These are phyloP conservation scores for Phyllosticta citriasiana DNA, from an alignment of 2,329 filamentous ascomycete species.

Conservation along the genomic window DNA sequence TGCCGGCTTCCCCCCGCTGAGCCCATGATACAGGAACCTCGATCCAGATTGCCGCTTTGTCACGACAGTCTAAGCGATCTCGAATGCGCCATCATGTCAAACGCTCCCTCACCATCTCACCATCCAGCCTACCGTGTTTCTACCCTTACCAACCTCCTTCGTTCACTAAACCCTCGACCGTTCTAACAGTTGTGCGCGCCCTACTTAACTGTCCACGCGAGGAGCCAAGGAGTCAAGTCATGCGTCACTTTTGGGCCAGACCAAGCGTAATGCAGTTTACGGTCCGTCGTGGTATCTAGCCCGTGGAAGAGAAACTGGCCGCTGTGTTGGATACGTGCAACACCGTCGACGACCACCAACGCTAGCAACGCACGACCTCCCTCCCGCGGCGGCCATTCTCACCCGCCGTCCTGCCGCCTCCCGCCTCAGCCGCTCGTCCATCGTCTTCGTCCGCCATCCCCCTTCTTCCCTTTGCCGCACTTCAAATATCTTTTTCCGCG, in stretches of 20 bases:
- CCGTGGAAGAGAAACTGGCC: not conserved
- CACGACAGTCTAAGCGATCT: not conserved
- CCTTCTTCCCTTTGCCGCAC: not conserved
- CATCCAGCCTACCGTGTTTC: not conserved
- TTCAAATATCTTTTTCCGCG: not conserved
- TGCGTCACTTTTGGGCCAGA: not conserved
- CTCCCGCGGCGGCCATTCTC: not conserved
- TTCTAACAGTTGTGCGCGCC: not conserved
- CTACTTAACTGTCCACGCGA: not conserved
- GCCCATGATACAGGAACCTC: not conserved
- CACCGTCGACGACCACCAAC: not conserved
- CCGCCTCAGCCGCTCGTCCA: not conserved
- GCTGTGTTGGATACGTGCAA: not conserved
- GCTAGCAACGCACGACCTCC: not conserved
- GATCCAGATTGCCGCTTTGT: not conserved
- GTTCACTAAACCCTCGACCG: not conserved
- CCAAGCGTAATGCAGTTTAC: not conserved
- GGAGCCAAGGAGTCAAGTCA: not conserved
- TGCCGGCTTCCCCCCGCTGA: not conserved
- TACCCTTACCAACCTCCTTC: not conserved
- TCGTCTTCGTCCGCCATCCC: not conserved
- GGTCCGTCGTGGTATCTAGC: not conserved
- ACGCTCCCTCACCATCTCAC: not conserved
- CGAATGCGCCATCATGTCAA: not conserved
- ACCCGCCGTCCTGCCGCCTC: not conserved